A percentile compares a stretch with the other conserved stretches of the same genome.
phyloP scores from a whole-genome alignment of 495 filamentous ascomycete genomes.

The Opeltia flavorubescens region DNA sequence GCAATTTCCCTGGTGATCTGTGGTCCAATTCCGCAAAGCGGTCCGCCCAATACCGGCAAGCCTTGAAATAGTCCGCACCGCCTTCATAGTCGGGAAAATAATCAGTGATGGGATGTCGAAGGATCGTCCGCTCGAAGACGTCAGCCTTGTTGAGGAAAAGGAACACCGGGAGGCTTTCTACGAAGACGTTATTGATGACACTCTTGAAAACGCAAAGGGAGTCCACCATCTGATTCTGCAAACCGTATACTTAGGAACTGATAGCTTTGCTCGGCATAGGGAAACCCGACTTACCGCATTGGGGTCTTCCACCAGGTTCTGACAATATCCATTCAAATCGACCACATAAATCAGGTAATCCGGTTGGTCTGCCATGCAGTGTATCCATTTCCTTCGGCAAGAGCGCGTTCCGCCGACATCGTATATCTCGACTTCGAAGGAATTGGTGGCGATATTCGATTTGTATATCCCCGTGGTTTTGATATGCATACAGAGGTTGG shows the following conservation, averaged over 20 bases:
- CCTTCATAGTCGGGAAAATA: constrained; percentile 1
- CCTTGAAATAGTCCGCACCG: not conserved
- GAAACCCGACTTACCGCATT: not conserved
- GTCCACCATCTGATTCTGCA: constrained; percentile 6
- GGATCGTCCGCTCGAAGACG: constrained; percentile 1
- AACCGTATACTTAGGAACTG: not conserved
- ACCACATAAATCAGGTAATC: constrained; percentile 7
- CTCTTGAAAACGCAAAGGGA: constrained; percentile 1
- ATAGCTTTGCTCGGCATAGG: not conserved
- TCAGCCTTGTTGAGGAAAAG: constrained; percentile 8
- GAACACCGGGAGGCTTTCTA: not conserved
- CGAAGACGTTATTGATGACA: not conserved
- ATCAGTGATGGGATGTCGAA: not conserved
- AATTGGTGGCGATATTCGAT: not conserved
- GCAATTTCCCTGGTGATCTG: constrained; percentile 46
- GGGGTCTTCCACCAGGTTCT: constrained; percentile 1
- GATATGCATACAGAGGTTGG: not conserved
- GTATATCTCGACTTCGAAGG: not conserved
- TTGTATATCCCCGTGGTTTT: not conserved
- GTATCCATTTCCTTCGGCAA: constrained; percentile 4
- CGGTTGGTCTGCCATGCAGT: constrained; percentile 2
- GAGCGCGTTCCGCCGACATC: constrained; percentile 5
- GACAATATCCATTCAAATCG: constrained; percentile 8
- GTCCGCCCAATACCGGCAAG: constrained; percentile 2
- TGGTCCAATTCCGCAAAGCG: constrained; percentile 28